These are phyloP conservation scores for Yarrowia sp. DNA, from an alignment of 805 yeast genomes.

Conservation along the genomic window DNA sequence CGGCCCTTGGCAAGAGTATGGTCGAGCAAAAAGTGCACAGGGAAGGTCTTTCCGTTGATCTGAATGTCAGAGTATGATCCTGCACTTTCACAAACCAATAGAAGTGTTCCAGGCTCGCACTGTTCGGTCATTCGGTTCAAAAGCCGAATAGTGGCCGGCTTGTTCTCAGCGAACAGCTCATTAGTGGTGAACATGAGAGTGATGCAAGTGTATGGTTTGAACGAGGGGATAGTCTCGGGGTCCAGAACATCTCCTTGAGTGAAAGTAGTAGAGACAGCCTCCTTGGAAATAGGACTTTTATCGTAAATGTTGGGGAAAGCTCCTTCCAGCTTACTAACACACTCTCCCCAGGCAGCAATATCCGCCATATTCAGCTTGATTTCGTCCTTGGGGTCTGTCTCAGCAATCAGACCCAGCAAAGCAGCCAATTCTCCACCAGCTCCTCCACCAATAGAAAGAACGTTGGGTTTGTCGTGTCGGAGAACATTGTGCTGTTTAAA, in stretches of 20 bases:
- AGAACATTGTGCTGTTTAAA: constrained; percentile 53
- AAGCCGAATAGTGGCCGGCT: constrained; percentile 63
- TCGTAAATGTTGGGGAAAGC: constrained; percentile 23
- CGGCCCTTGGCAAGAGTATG: constrained; percentile 50
- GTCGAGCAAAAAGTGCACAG: constrained; percentile 81
- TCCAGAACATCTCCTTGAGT: constrained; percentile 45
- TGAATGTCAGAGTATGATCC: constrained; percentile 85
- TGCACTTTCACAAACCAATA: constrained; percentile 84
- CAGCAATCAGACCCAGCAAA: constrained; percentile 62
- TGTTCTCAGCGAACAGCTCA: constrained; percentile 77
- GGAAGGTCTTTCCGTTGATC: constrained; percentile 78
- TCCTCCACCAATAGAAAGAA: constrained; percentile 84
- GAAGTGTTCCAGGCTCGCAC: constrained; percentile 64
- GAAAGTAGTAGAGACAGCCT: constrained; percentile 1
- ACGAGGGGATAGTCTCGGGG: constrained; percentile 44
- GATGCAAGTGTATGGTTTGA: constrained; percentile 57
- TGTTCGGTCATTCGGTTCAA: constrained; percentile 59
- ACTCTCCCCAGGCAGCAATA: constrained; percentile 76
- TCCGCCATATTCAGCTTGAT: constrained; percentile 67
- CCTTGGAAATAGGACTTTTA: background rate
- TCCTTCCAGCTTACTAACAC: constrained; percentile 54
- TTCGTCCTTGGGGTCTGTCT: constrained; percentile 30
- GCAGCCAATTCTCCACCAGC: constrained; percentile 84
- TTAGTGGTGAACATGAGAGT: constrained; percentile 86
- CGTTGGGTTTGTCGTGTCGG: constrained; percentile 46